Base-by-base conservation (phyloP, 2,329 filamentous ascomycete genomes). In the Plenodomus lindquistii region DNA sequence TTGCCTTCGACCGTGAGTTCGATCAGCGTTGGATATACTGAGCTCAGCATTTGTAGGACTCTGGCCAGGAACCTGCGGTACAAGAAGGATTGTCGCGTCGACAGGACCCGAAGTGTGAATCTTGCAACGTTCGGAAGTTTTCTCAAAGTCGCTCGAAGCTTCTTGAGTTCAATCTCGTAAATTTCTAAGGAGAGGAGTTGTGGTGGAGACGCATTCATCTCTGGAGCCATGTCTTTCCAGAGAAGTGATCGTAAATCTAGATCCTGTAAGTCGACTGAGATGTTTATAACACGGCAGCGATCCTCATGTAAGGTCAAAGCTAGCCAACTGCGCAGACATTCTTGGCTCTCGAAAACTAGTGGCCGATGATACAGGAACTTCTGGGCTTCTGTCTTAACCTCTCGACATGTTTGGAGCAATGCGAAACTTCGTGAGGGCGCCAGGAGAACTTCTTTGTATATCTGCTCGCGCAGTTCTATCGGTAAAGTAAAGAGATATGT, bases 361-460 rank as follows among this genome's bases (percentile, higher is more conserved):
- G 62, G 58, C 44, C 65, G 52, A 36, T 69, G 61, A 40, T 63
- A 71, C 11, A 71, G 51, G 19, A 68, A 63, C 11, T 66, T 62
- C 2, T 52, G 57, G 8, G 67, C 58, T 48, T 71, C 64, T 7
- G 27, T 35, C 17, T 63, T 50, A 19, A 71, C 56, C 19, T 68
- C 55, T 20, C 50, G 65, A 36, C 67, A 71, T 9, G 54, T 54
- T 19, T 27, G 50, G 10, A 71, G 50, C 10, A 72, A 39, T 8
- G 57, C 48, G 11, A 61, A 40, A 16, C 60, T 58, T 19, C 59
- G 44, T 2, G 37, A 40, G 2, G 60, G 48, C 10, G 59, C 52
- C 35, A 48, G 22, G 3, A 72, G 45, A 1, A 65, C 55, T 11
- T 58, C 54, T 11, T 52, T 60, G 48, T 70, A 72, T 9, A 70